These are phyloP conservation scores for Podaxis pistillaris DNA, from an alignment of 768 basidiomycete species.

Conservation along the genomic window DNA sequence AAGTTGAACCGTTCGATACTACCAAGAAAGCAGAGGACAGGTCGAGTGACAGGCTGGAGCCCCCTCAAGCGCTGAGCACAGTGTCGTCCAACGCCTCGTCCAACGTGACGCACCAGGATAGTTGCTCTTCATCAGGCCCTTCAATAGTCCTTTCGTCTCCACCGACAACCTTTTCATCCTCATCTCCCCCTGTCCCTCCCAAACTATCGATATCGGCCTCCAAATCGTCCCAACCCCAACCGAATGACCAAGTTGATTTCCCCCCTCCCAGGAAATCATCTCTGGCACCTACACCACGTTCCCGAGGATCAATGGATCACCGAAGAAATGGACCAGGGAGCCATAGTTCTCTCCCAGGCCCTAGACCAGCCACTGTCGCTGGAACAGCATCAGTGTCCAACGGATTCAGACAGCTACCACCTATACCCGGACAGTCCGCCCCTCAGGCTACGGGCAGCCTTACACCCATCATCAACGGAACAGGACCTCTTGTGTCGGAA, in stretches of 20 bases:
- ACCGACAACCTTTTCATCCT: slow-evolving; percentile 23
- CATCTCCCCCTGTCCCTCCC: slow-evolving; percentile 19
- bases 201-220: slow-evolving; percentile 23
- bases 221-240: slow-evolving; percentile 18
- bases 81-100: slow-evolving; percentile 14
- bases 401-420: slow-evolving; percentile 13
- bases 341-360: background rate
- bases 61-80: slow-evolving; percentile 16
- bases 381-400: background rate
- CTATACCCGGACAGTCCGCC: slow-evolving; percentile 13
- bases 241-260: slow-evolving; percentile 17
- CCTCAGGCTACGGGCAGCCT: background rate
- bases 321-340: slow-evolving; percentile 12
- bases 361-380: slow-evolving; percentile 9
- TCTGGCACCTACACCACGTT: slow-evolving; percentile 19
- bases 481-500: slow-evolving; percentile 10
- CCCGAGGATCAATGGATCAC: slow-evolving; percentile 15
- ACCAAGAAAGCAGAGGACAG: slow-evolving; percentile 18
- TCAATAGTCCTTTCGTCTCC: slow-evolving; percentile 23
- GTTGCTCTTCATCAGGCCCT: slow-evolving; percentile 4
- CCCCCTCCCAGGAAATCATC: slow-evolving; percentile 27
- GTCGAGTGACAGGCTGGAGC: slow-evolving; percentile 14
- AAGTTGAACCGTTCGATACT: slow-evolving; percentile 15
- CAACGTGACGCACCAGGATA: slow-evolving; percentile 1
- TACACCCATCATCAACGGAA: slow-evolving; percentile 9